These are phyloP conservation scores for Noccaea caerulescens DNA, from an alignment of 345 rosid species.

Conservation along the genomic window DNA sequence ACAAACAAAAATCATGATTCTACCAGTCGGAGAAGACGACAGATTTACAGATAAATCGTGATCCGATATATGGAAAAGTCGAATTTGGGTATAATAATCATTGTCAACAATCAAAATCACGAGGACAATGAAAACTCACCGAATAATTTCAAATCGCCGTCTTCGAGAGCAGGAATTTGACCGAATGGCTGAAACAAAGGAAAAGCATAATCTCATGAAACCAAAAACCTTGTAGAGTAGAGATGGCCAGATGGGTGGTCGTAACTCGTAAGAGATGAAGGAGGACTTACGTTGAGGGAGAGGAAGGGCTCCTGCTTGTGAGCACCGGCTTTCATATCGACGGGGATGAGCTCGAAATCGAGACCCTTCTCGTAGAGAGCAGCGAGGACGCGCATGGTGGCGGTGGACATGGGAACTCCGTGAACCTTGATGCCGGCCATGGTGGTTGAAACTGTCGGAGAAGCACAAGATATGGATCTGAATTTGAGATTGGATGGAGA, in stretches of 20 bases:
- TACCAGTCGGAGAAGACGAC: too few species aligned
- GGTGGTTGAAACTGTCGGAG: background rate
- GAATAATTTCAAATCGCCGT: slow-evolving; percentile 47
- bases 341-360: slow-evolving; percentile 54
- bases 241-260: too few species aligned
- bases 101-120: background rate
- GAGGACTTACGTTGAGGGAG: slow-evolving; percentile 57
- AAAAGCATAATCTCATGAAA: background rate
- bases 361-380: slow-evolving; percentile 66
- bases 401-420: slow-evolving; percentile 52
- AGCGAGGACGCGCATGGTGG: slow-evolving; percentile 55
- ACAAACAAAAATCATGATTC: too few species aligned
- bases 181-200: slow-evolving; percentile 51
- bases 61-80: too few species aligned
- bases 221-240: background rate
- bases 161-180: slow-evolving; percentile 51
- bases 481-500: slow-evolving; percentile 1
- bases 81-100: too few species aligned
- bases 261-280: background rate
- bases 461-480: slow-evolving; percentile 14
- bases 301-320: slow-evolving; percentile 63
- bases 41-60: too few species aligned
- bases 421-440: slow-evolving; percentile 58
- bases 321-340: slow-evolving; percentile 58
- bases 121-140: slow-evolving; percentile 36